Conservation (phyloP, 2,329 filamentous ascomycete species). For the Colletotrichum sp. region DNA sequence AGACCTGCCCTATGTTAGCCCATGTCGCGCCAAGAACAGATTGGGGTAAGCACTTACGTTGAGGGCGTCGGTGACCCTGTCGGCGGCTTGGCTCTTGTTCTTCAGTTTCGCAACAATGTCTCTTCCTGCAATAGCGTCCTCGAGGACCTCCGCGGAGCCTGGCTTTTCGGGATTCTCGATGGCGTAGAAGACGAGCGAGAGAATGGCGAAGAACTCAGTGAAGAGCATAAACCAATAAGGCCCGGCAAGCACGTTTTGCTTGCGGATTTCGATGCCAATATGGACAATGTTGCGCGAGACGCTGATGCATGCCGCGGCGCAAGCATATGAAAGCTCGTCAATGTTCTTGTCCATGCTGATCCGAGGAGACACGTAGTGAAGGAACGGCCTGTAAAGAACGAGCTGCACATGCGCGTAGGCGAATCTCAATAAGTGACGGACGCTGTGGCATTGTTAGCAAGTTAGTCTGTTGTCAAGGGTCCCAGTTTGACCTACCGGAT, state of each 20-base stretch:
- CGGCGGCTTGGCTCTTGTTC: conserved; percentile 85
- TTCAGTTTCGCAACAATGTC: conserved; percentile 82
- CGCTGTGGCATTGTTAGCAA: conserved; percentile 35
- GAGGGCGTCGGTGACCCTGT: conserved; percentile 80
- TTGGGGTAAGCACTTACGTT: conserved; percentile 58
- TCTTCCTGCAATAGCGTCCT: conserved; percentile 84
- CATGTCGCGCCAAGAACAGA: neutral
- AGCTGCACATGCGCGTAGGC: conserved; percentile 85
- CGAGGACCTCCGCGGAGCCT: conserved; percentile 79
- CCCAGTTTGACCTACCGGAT: conserved; percentile 65
- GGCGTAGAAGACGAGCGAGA: conserved; percentile 81
- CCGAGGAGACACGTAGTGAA: conserved; percentile 79
- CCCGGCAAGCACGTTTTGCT: conserved; percentile 75
- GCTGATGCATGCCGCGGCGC: conserved; percentile 65
- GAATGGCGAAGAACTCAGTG: conserved; percentile 80
- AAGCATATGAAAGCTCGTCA: conserved; percentile 82
- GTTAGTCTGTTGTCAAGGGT: neutral
- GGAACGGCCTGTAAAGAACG: conserved; percentile 81
- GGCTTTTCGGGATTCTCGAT: conserved; percentile 79
- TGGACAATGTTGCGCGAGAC: conserved; percentile 78
- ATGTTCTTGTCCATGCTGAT: conserved; percentile 60
- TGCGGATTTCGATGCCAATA: conserved; percentile 79
- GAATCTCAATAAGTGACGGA: conserved; percentile 79
- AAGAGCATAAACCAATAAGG: conserved; percentile 90
- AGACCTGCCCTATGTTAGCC: conserved; percentile 51